Base-by-base conservation (phyloP, 2,329 filamentous ascomycete species). In the Ascochyta clinopodiicola region DNA sequence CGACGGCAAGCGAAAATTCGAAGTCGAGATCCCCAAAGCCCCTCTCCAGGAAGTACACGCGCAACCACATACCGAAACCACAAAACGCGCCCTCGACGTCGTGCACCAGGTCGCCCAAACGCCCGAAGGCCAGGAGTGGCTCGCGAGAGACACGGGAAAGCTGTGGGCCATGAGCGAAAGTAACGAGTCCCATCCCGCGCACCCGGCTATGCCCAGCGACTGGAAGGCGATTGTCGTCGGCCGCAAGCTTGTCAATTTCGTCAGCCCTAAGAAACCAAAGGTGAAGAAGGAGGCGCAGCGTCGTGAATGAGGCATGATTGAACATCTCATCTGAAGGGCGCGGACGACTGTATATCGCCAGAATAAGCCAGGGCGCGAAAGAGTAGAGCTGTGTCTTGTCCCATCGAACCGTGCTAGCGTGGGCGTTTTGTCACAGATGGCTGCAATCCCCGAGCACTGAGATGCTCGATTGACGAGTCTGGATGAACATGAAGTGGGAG, bases 1-100 rank as follows among this genome's bases (percentile, higher is more conserved):
- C 58, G 92, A 96, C 68, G 91, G 92, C n/a, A 92, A 89, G 73
- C 75, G 90, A 60, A 86, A 86, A 34, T 88, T 88, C 59, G 84
- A 84, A 0, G 82, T 88, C n/a, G 80, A 87, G 2, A 85, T 95
- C 22, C 81, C 85, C 0, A 80, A 81, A 78, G 81, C 38, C 73
- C 81, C 3, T 67, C 73, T 73, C 1, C 17, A 17, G 17, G 17
- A 17, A 17, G 66, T 85, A 3, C 21, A 22, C 2, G 13, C 25
- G 2, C 29, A 32, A 12, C 17, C 17, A 17, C 17, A 17, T 17
- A 21, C 39, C 38, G 22, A 50, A 37, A 6, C 27, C 21, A 9
- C 48, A 37, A 27, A 25, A 44, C 9, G 31, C 24, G 63, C 72
- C 24, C 73, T 44, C 76, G 92, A 86, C 83, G 78, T 93, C 40